Conservation (phyloP, 2,329 filamentous ascomycete genomes). For the Onygenales sp. region DNA sequence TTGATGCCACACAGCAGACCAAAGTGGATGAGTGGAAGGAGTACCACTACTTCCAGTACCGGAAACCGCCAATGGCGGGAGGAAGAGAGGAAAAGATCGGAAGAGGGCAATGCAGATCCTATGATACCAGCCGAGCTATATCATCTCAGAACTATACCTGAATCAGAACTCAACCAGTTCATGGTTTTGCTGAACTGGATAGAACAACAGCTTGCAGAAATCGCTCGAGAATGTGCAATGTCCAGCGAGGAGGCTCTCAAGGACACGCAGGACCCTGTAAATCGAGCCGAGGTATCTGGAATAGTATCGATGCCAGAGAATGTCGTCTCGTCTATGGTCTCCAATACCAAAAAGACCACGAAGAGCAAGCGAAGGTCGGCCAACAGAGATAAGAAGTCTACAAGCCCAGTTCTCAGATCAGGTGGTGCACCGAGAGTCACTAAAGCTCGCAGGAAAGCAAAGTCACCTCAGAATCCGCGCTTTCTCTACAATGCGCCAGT, state of each 20-base stretch:
- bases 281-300: background rate
- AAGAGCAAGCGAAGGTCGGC: too few species aligned
- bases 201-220: slow-evolving; percentile 3
- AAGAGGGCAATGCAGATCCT: background rate
- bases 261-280: background rate
- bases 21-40: slow-evolving; percentile 8
- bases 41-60: slow-evolving; percentile 4
- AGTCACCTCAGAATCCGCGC: background rate
- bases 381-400: background rate
- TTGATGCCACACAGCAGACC: slow-evolving; percentile 3
- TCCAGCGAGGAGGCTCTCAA: background rate
- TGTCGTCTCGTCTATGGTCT: background rate
- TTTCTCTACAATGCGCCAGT: background rate
- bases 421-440: slow-evolving; percentile 1
- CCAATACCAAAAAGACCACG: background rate
- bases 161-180: slow-evolving; percentile 2
- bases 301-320: background rate
- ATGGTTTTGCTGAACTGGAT: slow-evolving; percentile 4
- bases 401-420: background rate
- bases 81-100: background rate
- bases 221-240: slow-evolving; percentile 2
- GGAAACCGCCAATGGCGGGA: slow-evolving; percentile 3
- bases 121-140: background rate
- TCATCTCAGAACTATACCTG: background rate
- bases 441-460: slow-evolving; percentile 4